Percentiles rank a stretch among this genome's conserved stretches.
phyloP scores from a whole-genome alignment of 768 basidiomycete genomes.

The Suillus paluster region DNA sequence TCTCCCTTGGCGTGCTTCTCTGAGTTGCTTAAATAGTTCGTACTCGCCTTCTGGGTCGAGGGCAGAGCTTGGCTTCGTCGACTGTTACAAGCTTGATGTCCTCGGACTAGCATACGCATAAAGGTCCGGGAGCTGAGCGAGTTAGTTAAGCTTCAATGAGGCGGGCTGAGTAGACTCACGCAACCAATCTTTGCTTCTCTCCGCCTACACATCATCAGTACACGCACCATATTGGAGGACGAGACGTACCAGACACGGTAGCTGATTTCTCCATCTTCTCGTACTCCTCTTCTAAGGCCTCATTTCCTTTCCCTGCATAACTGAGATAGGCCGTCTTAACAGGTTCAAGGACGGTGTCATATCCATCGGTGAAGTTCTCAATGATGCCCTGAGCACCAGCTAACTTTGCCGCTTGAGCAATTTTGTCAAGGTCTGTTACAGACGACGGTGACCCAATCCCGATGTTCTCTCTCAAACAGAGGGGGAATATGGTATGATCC shows the following conservation, averaged over 20 bases:
- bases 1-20: conserved; percentile 31
- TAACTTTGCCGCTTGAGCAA: conserved; percentile 29
- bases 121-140: conserved; percentile 41
- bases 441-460: conserved; percentile 35
- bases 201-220: conserved; percentile 23
- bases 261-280: conserved; percentile 23
- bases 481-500: conserved; percentile 40
- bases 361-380: conserved; percentile 39
- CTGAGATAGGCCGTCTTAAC: conserved; percentile 33
- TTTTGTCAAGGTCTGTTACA: conserved; percentile 17
- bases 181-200: conserved; percentile 36
- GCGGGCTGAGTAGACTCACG: conserved; percentile 14
- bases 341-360: conserved; percentile 45
- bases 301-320: conserved; percentile 18
- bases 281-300: conserved; percentile 18
- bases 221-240: background rate
- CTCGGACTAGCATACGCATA: conserved; percentile 41
- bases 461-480: conserved; percentile 46
- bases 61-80: conserved; percentile 44
- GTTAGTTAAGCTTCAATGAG: background rate
- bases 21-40: conserved; percentile 34
- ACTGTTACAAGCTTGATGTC: conserved; percentile 35
- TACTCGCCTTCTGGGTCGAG: conserved; percentile 42
- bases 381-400: conserved; percentile 49
- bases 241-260: conserved; percentile 28